phyloP scores from a whole-genome alignment of 805 yeast species.

The Metschnikowia drakensbergensis region DNA sequence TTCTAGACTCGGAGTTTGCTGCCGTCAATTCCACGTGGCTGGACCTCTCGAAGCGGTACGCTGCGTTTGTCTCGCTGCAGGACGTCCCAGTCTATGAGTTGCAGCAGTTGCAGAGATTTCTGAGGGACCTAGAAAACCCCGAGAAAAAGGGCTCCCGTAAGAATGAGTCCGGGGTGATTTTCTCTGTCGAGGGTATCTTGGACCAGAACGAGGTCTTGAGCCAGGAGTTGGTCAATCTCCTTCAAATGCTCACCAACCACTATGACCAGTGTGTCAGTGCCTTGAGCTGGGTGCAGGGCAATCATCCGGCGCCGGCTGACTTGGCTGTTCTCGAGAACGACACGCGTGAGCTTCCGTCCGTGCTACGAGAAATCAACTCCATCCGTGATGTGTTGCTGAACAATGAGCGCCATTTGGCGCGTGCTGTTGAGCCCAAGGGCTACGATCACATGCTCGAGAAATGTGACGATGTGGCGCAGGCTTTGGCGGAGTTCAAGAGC shows the following conservation, averaged over 20 bases:
- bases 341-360: conserved; percentile 53
- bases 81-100: conserved; percentile 2
- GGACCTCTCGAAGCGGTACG: neutral
- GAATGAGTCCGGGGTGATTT: neutral
- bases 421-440: neutral
- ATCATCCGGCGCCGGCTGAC: conserved; percentile 31
- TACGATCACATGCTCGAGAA: conserved; percentile 8
- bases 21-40: conserved; percentile 1
- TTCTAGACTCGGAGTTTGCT: conserved; percentile 1
- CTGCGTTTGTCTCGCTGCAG: neutral
- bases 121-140: neutral
- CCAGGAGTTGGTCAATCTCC: conserved; percentile 61
- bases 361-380: conserved; percentile 34
- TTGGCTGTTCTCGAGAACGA: conserved; percentile 50
- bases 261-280: conserved; percentile 72
- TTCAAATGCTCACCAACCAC: conserved; percentile 73
- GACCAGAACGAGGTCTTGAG: conserved; percentile 50
- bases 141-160: neutral
- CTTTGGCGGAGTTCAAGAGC: conserved; percentile 23
- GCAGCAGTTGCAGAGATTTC: neutral
- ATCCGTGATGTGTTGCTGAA: conserved; percentile 34
- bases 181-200: conserved; percentile 3
- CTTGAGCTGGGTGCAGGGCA: conserved; percentile 6
- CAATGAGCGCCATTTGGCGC: conserved; percentile 23
- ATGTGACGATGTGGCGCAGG: conserved; percentile 17